Evolutionary conservation across 768 basidiomycete species (phyloP).

Genomic region (Fistulinella prunicolor): DNA sequence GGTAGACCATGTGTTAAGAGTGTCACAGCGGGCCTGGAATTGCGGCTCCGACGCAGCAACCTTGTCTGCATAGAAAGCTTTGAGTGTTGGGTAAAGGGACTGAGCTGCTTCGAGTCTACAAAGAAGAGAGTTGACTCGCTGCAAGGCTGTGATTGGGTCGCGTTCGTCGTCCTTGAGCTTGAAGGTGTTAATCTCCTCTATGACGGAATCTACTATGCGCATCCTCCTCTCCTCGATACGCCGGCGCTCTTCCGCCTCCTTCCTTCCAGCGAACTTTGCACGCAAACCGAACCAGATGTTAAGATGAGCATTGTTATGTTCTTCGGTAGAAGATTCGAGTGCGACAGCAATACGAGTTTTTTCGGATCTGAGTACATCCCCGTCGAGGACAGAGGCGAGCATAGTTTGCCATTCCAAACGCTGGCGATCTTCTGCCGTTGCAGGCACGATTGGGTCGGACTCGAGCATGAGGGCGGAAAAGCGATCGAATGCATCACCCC

Average conservation of each 20-base stretch:
- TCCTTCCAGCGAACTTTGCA: conserved; percentile 77
- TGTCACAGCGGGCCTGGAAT: conserved; percentile 83
- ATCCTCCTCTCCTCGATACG: conserved; percentile 81
- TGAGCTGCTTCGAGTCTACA: conserved; percentile 78
- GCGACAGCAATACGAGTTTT: conserved; percentile 88
- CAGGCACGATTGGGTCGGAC: conserved; percentile 61
- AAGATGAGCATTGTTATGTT: conserved; percentile 62
- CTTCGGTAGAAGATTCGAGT: conserved; percentile 64
- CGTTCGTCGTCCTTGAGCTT: conserved; percentile 46
- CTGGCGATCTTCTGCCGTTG: conserved; percentile 72
- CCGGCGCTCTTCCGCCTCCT: conserved; percentile 78
- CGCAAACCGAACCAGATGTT: conserved; percentile 90
- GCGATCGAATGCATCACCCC: conserved; percentile 48
- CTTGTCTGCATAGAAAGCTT: conserved; percentile 77
- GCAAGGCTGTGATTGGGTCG: conserved; percentile 45
- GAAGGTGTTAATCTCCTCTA: conserved; percentile 82
- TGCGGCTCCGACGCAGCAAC: conserved; percentile 58
- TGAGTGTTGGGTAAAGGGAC: conserved; percentile 82
- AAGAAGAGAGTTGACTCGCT: conserved; percentile 63
- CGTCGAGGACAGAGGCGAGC: conserved; percentile 88
- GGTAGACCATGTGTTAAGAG: conserved; percentile 90
- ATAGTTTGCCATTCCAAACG: conserved; percentile 95
- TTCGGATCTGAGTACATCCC: conserved; percentile 93
- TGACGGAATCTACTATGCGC: conserved; percentile 74
- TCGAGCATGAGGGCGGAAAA: conserved; percentile 54